Conservation (phyloP, 352 stramenopile genomes). For the Phytophthora sp. region DNA sequence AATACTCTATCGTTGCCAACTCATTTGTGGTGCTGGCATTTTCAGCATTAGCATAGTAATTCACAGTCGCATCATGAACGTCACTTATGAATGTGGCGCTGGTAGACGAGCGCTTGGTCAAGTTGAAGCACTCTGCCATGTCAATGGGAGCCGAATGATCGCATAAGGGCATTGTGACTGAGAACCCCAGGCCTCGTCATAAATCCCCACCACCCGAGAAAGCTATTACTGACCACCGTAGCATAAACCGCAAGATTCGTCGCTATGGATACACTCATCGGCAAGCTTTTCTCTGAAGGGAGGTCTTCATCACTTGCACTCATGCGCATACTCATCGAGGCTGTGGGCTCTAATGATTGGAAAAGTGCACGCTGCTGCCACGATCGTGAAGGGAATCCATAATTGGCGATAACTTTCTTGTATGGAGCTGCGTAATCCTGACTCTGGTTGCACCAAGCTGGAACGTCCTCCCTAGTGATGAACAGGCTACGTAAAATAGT, state of each 20-base stretch:
- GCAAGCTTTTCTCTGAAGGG: not conserved
- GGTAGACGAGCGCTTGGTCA: not conserved
- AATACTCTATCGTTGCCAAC: constrained; percentile 8
- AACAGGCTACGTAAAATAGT: constrained; percentile 2
- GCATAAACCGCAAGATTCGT: not conserved
- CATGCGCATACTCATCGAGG: not conserved
- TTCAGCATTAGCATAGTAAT: constrained; percentile 1
- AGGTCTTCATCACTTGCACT: not conserved
- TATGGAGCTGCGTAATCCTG: not conserved
- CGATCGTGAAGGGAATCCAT: not conserved
- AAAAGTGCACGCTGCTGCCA: constrained; percentile 1
- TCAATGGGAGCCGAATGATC: not conserved
- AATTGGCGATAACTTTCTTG: not conserved
- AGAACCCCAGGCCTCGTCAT: not conserved
- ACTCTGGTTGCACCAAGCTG: not conserved
- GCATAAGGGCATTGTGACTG: not conserved
- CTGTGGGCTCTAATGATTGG: not conserved
- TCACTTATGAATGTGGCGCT: not conserved
- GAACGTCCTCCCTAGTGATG: not conserved
- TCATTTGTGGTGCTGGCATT: constrained; percentile 2
- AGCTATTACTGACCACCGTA: not conserved
- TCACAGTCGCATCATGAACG: not conserved
- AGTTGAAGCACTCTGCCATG: not conserved
- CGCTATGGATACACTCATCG: not conserved
- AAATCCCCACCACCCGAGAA: not conserved